Percentiles rank a stretch among this genome's conserved stretches.
These are phyloP conservation scores for Russula sp. DNA, from an alignment of 768 basidiomycete species.

Conservation along the genomic window DNA sequence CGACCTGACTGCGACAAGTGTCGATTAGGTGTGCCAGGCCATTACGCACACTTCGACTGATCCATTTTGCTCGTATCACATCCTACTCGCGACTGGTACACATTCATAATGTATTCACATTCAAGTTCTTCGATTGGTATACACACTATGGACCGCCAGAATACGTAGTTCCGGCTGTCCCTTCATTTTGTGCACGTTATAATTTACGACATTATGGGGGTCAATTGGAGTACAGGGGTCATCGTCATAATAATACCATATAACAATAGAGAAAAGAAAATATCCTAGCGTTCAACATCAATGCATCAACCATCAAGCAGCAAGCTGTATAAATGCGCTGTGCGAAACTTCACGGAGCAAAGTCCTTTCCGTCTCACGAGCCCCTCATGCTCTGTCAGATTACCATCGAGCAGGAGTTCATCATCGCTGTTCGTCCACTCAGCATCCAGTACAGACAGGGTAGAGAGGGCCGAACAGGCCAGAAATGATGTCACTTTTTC, in stretches of 20 bases:
- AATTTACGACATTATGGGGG: background rate
- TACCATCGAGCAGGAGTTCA: conserved; percentile 14
- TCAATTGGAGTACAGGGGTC: background rate
- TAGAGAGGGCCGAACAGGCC: background rate
- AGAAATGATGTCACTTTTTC: background rate
- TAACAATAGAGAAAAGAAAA: conserved; percentile 1
- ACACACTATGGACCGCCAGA: background rate
- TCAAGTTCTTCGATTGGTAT: background rate
- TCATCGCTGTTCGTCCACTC: conserved; percentile 20
- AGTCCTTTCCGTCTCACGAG: conserved; percentile 19
- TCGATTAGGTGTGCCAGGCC: conserved; percentile 61
- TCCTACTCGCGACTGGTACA: background rate
- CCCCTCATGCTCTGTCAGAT: conserved; percentile 8
- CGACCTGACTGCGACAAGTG: conserved; percentile 68
- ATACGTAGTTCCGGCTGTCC: background rate
- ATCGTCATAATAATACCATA: background rate
- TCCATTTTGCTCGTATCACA: background rate
- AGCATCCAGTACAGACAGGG: background rate
- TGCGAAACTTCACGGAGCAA: conserved; percentile 20
- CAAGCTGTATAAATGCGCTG: conserved; percentile 19
- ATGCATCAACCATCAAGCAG: conserved; percentile 14
- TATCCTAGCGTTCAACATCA: background rate
- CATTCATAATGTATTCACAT: background rate
- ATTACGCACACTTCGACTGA: conserved; percentile 66
- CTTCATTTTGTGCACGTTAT: conserved; percentile 1